Evolutionary conservation across 2,329 filamentous ascomycete species (phyloP), one percentile per base, ranked within the genome.

Genomic region (Neocucurbitaria cava): DNA sequence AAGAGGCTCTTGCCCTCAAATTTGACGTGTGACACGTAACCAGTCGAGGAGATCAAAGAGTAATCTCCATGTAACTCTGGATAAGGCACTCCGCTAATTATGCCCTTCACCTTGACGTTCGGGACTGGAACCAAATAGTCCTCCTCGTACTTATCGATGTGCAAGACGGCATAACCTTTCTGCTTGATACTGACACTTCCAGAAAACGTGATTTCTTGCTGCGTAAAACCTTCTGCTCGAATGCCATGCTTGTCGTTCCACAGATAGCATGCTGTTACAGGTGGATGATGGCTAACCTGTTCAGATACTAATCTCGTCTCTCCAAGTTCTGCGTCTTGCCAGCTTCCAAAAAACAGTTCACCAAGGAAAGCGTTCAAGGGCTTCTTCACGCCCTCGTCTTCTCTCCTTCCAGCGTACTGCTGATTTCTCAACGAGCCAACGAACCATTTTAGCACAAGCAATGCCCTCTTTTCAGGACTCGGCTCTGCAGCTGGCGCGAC

Each of bases 301-400:
- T 81, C 78, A 13, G 74, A 72, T 1, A 81, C 69, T 8, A 81
- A 58, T 33, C 66, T 71, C 2, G 77, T 80, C 47, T 76, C 72
- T 17, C 77, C 76, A 20, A 71, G 62, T 35, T 74, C 70, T n/a
- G 63, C 62, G 26, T 64, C 61, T 7, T 67, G 54, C 63, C 65
- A 74, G 15, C 48, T 59, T 13, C 71, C 79, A 3, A 81, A 51
- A 58, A 82, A 82, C 0, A 82, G 48, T 50, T 82, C 80, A 0
- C 80, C 80, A 1, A 82, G 68, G 47, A 82, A 82, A 1, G 81
- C 78, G 56, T 83, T 83, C 43, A 83, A 63, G 0, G 81, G 81
- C 58, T 83, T 84, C 69, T 81, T 83, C 1, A 79, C 74, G 3
- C 78, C 79, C 13, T 79, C 74, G 21, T 62, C 67, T 30, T 76